Percentiles rank a stretch among this genome's conserved stretches.
Conservation (phyloP, 768 basidiomycete species). For the Trametes sanguinea region DNA sequence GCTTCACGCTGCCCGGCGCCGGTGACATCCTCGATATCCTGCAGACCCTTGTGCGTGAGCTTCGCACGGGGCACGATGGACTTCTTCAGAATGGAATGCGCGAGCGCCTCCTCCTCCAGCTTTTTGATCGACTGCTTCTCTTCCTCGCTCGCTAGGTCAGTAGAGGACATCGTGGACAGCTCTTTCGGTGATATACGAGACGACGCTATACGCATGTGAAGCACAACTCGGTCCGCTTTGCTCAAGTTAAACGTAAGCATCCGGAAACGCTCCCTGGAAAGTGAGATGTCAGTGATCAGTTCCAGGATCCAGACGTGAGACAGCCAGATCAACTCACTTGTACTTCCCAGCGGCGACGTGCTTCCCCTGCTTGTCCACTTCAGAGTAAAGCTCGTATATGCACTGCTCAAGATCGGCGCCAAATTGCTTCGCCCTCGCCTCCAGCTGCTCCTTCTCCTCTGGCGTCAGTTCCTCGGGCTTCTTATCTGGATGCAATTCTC, state of each 20-base stretch:
- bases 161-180: constrained; percentile 83
- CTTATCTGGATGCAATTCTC: constrained; percentile 39
- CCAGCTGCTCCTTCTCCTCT: constrained; percentile 57
- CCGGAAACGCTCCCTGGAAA: constrained; percentile 80
- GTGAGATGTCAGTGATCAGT: neutral
- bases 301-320: neutral
- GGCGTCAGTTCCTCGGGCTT: constrained; percentile 56
- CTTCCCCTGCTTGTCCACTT: constrained; percentile 71
- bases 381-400: constrained; percentile 74
- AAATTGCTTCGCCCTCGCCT: constrained; percentile 62
- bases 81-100: constrained; percentile 82
- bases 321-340: constrained; percentile 56
- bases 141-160: constrained; percentile 88
- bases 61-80: constrained; percentile 68
- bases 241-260: constrained; percentile 88
- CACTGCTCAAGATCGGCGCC: constrained; percentile 73
- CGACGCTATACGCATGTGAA: constrained; percentile 78
- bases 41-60: constrained; percentile 90
- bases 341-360: constrained; percentile 73
- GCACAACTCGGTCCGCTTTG: constrained; percentile 74
- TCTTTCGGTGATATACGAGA: constrained; percentile 66
- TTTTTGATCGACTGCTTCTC: constrained; percentile 79
- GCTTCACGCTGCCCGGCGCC: constrained; percentile 50
- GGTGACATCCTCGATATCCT: constrained; percentile 83
- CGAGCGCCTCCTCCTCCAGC: constrained; percentile 80